Conservation (phyloP, 306 rosid genomes). For the Vigna mungo region DNA sequence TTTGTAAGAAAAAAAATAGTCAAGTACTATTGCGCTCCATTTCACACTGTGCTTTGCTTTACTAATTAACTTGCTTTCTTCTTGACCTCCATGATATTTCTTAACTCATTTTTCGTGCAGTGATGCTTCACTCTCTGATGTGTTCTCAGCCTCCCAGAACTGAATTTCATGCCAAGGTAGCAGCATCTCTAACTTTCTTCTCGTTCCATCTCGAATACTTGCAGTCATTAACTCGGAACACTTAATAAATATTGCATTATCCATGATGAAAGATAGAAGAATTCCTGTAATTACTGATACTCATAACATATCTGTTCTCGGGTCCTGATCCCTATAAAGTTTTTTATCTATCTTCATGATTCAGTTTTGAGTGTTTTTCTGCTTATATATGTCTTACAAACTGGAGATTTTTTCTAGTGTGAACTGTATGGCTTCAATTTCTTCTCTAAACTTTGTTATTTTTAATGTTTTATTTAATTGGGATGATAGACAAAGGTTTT, state of each 20-base stretch:
- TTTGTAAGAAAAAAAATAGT: background rate
- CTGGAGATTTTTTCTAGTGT: slow-evolving; percentile 24
- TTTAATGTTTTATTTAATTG: slow-evolving; percentile 19
- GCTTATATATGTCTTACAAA: slow-evolving; percentile 5
- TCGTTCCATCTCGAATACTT: slow-evolving; percentile 15
- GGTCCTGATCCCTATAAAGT: slow-evolving; percentile 3
- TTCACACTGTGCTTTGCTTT: slow-evolving; percentile 37
- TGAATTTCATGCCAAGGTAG: slow-evolving; percentile 49
- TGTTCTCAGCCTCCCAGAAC: slow-evolving; percentile 32
- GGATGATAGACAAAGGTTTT: slow-evolving; percentile 38
- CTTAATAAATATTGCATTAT: slow-evolving; percentile 17
- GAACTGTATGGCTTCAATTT: background rate
- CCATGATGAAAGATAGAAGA: slow-evolving; percentile 17
- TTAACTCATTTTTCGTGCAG: slow-evolving; percentile 27
- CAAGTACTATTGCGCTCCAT: slow-evolving; percentile 35
- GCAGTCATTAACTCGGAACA: slow-evolving; percentile 28
- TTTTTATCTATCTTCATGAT: slow-evolving; percentile 7
- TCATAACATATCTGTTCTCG: slow-evolving; percentile 14
- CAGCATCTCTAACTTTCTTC: slow-evolving; percentile 34
- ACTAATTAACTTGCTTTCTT: slow-evolving; percentile 33
- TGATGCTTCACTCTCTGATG: slow-evolving; percentile 42
- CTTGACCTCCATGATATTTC: slow-evolving; percentile 33
- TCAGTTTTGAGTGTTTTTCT: background rate
- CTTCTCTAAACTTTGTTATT: slow-evolving; percentile 14
- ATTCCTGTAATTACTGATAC: slow-evolving; percentile 2